These are phyloP conservation scores for Phaeosphaeria sp. DNA, from an alignment of 2,329 filamentous ascomycete genomes.

Conservation along the genomic window DNA sequence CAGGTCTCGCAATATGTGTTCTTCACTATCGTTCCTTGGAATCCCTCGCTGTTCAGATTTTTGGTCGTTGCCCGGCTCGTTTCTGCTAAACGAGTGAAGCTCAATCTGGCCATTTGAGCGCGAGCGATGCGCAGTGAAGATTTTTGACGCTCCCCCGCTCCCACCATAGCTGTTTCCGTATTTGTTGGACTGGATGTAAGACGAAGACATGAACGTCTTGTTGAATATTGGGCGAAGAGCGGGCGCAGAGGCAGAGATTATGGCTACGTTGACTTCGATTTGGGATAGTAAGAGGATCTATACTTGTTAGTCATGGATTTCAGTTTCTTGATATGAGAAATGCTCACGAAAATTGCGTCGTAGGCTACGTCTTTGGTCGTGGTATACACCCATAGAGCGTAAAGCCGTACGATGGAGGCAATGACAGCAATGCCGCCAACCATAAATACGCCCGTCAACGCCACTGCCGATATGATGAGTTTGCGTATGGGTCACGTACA, in stretches of 20 bases:
- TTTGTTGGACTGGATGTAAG: constrained; percentile 1
- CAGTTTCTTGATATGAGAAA: neutral
- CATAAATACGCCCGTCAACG: constrained; percentile 28
- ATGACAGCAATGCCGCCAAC: constrained; percentile 24
- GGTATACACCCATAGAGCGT: constrained; percentile 25
- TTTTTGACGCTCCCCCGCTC: neutral
- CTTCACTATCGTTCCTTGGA: constrained; percentile 14
- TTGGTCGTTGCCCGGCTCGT: constrained; percentile 3
- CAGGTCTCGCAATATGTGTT: constrained; percentile 12
- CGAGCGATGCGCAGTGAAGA: neutral
- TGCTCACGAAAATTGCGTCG: constrained; percentile 21
- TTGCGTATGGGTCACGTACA: neutral
- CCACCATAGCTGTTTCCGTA: constrained; percentile 1
- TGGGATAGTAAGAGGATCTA: constrained; percentile 48
- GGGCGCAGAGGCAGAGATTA: constrained; percentile 50
- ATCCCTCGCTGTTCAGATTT: neutral
- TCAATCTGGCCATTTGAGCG: constrained; percentile 12
- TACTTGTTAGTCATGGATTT: neutral
- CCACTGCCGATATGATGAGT: constrained; percentile 7
- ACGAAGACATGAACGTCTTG: constrained; percentile 10
- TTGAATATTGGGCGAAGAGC: constrained; percentile 47
- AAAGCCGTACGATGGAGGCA: constrained; percentile 26
- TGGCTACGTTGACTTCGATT: constrained; percentile 52
- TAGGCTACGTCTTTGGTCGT: constrained; percentile 21
- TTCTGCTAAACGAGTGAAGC: constrained; percentile 8